Evolutionary conservation across 192 early-diverging fungal genomes (phyloP).

Genomic region (Funneliformis geosporum): DNA sequence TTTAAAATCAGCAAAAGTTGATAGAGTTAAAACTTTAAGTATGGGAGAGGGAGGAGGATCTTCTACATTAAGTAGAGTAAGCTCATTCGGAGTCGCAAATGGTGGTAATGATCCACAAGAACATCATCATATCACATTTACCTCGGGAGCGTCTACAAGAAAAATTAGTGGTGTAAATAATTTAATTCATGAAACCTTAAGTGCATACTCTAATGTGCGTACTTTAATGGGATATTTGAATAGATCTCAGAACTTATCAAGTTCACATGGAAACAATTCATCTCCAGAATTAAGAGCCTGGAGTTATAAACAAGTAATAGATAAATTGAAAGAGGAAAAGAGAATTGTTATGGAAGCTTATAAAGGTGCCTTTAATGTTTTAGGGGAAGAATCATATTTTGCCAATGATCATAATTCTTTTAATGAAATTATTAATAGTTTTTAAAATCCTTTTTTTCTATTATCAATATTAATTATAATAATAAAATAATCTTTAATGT

Average conservation of each 20-base stretch:
- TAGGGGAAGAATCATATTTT: background rate
- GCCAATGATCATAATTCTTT: background rate
- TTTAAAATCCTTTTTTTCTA: too few relatives aligned
- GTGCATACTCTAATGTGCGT: conserved; percentile 15
- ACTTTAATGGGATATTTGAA: conserved; percentile 22
- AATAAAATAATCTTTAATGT: too few relatives aligned
- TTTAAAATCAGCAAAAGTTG: background rate
- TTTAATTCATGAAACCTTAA: conserved; percentile 8
- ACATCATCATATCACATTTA: background rate
- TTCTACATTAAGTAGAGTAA: background rate
- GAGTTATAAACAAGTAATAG: conserved; percentile 22
- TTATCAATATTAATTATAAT: too few relatives aligned
- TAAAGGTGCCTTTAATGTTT: conserved; percentile 9
- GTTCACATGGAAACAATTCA: background rate
- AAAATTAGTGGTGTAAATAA: background rate
- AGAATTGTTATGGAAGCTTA: conserved; percentile 12
- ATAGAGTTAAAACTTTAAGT: too few relatives aligned
- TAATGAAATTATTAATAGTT: background rate
- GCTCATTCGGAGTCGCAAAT: background rate
- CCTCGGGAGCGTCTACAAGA: background rate
- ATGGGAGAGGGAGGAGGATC: too few relatives aligned
- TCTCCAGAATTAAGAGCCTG: conserved; percentile 13
- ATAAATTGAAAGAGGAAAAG: conserved; percentile 23
- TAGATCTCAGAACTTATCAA: background rate
- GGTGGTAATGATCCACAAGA: background rate